Percentiles rank a stretch among this genome's conserved stretches.
These are phyloP conservation scores for Ensete glaucum DNA, from an alignment of 176 grass and related monocot species.

Conservation along the genomic window DNA sequence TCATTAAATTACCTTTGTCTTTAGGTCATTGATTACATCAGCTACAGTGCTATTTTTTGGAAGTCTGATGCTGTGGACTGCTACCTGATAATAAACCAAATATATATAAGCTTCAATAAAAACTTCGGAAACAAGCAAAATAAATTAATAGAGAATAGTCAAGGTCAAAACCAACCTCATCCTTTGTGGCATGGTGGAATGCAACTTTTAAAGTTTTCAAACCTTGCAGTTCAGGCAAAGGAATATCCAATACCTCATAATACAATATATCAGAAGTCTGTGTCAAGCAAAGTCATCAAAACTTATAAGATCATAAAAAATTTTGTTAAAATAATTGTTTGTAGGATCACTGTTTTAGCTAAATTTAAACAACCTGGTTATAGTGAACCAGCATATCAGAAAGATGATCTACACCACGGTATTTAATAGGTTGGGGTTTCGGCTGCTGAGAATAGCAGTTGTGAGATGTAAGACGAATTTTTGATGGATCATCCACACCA, in stretches of 20 bases:
- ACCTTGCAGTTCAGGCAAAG: slow-evolving; percentile 90
- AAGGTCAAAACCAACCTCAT: slow-evolving; percentile 54
- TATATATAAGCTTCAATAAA: not conserved
- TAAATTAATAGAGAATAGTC: no score
- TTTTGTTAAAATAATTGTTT: not conserved
- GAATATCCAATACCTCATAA: slow-evolving; percentile 96
- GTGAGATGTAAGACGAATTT: slow-evolving; percentile 97
- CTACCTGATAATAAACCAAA: slow-evolving; percentile 26
- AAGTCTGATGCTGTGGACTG: slow-evolving; percentile 35
- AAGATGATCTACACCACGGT: slow-evolving; percentile 75
- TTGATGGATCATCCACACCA: slow-evolving; percentile 75
- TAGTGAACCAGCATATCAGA: slow-evolving; percentile 92
- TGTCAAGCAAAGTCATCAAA: slow-evolving; percentile 17
- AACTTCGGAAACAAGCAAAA: no score
- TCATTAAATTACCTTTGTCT: slow-evolving; percentile 44
- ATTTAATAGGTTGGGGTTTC: slow-evolving; percentile 96
- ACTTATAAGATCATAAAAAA: not conserved
- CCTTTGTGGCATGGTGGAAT: slow-evolving; percentile 85
- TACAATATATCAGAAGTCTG: slow-evolving; percentile 99
- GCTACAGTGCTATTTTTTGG: slow-evolving; percentile 43
- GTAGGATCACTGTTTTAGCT: not conserved
- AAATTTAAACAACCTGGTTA: slow-evolving; percentile 61
- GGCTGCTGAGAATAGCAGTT: slow-evolving; percentile 99
- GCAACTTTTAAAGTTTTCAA: slow-evolving; percentile 94
- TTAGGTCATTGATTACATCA: slow-evolving; percentile 49